Conservation (phyloP, 306 rosid genomes). For the Castanea sativa region DNA sequence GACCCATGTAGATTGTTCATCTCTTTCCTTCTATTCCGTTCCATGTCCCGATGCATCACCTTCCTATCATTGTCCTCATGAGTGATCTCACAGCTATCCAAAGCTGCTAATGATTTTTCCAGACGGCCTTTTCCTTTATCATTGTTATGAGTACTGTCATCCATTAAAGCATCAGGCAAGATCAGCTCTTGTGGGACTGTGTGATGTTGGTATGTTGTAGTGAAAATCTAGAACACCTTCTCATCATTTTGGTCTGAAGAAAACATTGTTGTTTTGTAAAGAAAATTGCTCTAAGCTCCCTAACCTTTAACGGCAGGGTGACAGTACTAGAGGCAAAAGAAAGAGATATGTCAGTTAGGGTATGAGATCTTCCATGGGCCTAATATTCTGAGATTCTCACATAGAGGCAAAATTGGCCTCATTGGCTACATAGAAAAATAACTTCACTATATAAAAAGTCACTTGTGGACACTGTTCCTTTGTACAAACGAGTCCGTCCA, state of each 20-base stretch:
- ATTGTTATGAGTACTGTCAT: not conserved
- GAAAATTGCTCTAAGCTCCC: not conserved
- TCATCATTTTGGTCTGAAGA: not conserved
- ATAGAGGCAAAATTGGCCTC: not conserved
- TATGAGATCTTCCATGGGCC: slow-evolving; percentile 18
- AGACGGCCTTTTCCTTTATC: not conserved
- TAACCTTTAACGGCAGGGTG: not conserved
- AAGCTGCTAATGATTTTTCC: not conserved
- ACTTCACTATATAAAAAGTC: not conserved
- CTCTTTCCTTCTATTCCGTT: slow-evolving; percentile 71
- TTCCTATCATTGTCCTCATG: slow-evolving; percentile 30
- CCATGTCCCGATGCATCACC: slow-evolving; percentile 56
- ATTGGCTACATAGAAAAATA: not conserved
- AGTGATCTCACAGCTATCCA: not conserved
- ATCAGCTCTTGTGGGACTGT: slow-evolving; percentile 27
- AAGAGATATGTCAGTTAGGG: slow-evolving; percentile 6
- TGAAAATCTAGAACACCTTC: slow-evolving; percentile 14
- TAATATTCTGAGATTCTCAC: slow-evolving; percentile 15
- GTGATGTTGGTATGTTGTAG: slow-evolving; percentile 10
- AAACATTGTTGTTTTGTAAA: not conserved
- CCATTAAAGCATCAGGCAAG: slow-evolving; percentile 11
- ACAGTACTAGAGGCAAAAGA: slow-evolving; percentile 17
- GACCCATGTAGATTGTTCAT: slow-evolving; percentile 50
- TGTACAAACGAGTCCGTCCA: not conserved
- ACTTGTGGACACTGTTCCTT: not conserved